Evolutionary conservation across 768 basidiomycete genomes (phyloP).

Genomic region (Trametopsis cervina): DNA sequence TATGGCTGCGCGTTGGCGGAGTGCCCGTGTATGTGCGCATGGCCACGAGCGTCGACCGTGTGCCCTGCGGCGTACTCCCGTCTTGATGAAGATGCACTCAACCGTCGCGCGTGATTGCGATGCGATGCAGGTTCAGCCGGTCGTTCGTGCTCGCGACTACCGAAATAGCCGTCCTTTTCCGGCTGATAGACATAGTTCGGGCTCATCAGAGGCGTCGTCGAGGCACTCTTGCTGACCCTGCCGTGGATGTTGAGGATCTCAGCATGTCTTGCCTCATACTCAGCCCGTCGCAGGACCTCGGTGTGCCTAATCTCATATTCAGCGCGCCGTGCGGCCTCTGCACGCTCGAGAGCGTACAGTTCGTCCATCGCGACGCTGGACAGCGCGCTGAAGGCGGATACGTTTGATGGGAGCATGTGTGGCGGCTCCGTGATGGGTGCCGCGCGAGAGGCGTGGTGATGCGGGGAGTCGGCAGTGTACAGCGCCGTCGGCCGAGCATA

Average conservation of each 20-base stretch:
- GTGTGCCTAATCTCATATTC: conserved; percentile 70
- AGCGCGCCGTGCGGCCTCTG: conserved; percentile 78
- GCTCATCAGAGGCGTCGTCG: conserved; percentile 55
- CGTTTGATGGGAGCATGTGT: conserved; percentile 23
- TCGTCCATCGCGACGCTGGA: conserved; percentile 83
- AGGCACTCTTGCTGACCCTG: conserved; percentile 51
- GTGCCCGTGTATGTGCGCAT: conserved; percentile 25
- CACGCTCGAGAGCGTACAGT: conserved; percentile 80
- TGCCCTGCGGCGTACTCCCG: conserved; percentile 26
- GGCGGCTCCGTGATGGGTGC: conserved; percentile 18
- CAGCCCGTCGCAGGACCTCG: conserved; percentile 52
- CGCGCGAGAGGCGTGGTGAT: conserved; percentile 17
- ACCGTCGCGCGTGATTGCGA: conserved; percentile 33
- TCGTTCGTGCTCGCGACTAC: conserved; percentile 14
- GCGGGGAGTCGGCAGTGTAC: conserved; percentile 20
- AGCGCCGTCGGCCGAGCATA: conserved; percentile 34
- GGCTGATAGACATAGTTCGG: conserved; percentile 27
- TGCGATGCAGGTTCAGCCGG: background rate
- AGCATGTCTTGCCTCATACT: conserved; percentile 47
- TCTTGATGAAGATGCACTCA: conserved; percentile 31
- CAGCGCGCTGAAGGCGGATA: conserved; percentile 56
- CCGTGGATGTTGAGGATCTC: conserved; percentile 32
- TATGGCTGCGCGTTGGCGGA: conserved; percentile 36
- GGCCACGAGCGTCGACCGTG: conserved; percentile 26
- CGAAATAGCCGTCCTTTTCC: conserved; percentile 37